Evolutionary conservation across 2,329 filamentous ascomycete species (phyloP).

Genomic region (Aureobasidium lini): DNA sequence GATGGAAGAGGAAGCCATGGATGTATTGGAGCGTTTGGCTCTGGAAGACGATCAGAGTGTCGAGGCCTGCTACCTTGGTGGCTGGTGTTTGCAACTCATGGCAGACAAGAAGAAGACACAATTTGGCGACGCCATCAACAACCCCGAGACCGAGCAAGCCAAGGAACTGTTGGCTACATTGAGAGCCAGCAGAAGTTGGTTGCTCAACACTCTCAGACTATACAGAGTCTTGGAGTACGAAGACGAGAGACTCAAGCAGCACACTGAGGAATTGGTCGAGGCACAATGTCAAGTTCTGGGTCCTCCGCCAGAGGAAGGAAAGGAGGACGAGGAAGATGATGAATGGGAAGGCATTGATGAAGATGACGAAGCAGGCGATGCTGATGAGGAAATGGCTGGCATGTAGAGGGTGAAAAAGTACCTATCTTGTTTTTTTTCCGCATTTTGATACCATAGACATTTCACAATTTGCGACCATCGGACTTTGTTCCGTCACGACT

Average conservation of each 20-base stretch:
- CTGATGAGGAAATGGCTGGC: constrained; percentile 25
- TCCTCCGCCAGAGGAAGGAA: constrained; percentile 34
- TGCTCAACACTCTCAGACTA: constrained; percentile 72
- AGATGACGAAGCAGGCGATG: constrained; percentile 28
- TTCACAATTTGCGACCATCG: background rate
- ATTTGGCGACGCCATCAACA: constrained; percentile 20
- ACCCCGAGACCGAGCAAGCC: constrained; percentile 17
- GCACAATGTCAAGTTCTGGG: constrained; percentile 38
- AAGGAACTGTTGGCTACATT: constrained; percentile 42
- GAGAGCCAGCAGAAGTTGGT: constrained; percentile 72
- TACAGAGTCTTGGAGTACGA: constrained; percentile 77
- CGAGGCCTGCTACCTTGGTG: constrained; percentile 94
- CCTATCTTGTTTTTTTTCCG: background rate
- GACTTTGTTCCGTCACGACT: background rate
- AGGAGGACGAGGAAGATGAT: constrained; percentile 35
- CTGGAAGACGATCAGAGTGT: constrained; percentile 89
- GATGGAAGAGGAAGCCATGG: constrained; percentile 75
- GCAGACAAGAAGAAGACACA: constrained; percentile 57
- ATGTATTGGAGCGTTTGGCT: constrained; percentile 76
- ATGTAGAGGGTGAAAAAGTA: constrained; percentile 9
- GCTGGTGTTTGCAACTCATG: constrained; percentile 80
- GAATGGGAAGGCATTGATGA: constrained; percentile 29
- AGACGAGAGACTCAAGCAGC: constrained; percentile 68
- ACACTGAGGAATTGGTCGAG: constrained; percentile 63
- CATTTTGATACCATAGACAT: constrained; percentile 4